Conservation (phyloP, 2,329 filamentous ascomycete genomes). For the Colletotrichum karsti region DNA sequence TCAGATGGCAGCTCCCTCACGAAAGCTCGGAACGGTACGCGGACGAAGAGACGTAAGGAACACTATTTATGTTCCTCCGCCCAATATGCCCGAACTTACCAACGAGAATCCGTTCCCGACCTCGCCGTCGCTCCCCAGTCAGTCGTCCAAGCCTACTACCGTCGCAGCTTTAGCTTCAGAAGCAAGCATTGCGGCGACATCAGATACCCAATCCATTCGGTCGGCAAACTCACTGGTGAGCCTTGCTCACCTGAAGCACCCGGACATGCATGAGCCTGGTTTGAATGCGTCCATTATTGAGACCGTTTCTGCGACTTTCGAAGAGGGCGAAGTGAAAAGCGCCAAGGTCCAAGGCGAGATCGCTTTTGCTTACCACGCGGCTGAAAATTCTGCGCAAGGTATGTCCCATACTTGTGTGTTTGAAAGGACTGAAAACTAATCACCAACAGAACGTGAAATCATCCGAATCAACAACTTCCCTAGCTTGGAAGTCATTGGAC, state of each 20-base stretch:
- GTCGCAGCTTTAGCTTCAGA: constrained; percentile 70
- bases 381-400: constrained; percentile 47
- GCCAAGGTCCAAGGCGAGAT: constrained; percentile 87
- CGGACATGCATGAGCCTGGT: constrained; percentile 81
- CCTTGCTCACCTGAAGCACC: constrained; percentile 77
- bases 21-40: constrained; percentile 79
- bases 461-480: constrained; percentile 90
- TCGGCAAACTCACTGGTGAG: constrained; percentile 84
- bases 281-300: constrained; percentile 92
- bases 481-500: constrained; percentile 89
- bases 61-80: constrained; percentile 79
- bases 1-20: constrained; percentile 68
- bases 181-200: constrained; percentile 64
- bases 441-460: constrained; percentile 61
- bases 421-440: constrained; percentile 14
- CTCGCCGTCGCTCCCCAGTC: constrained; percentile 46
- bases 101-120: constrained; percentile 42
- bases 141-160: constrained; percentile 52
- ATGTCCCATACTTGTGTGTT: too few relatives aligned
- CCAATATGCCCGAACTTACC: constrained; percentile 43
- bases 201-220: constrained; percentile 90
- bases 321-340: constrained; percentile 75
- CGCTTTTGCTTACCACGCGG: constrained; percentile 80
- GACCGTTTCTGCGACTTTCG: constrained; percentile 86
- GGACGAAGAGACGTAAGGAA: constrained; percentile 92